Evolutionary conservation across 352 stramenopile genomes (phyloP).

Genomic region (Globisporangium camurandrum): DNA sequence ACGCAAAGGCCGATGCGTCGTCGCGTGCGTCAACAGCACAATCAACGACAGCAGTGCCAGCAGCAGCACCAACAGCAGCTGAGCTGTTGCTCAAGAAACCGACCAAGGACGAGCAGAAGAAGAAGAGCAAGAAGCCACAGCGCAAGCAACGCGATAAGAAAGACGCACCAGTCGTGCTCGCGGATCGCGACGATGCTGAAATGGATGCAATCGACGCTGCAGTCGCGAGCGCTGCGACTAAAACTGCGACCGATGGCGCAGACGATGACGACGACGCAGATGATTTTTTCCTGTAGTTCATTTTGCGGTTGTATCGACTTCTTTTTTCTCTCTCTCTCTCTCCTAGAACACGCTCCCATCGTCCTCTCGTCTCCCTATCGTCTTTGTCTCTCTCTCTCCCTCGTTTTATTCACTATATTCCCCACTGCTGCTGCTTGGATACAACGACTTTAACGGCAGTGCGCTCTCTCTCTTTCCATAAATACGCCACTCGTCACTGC

Average conservation of each 20-base stretch:
- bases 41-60: neutral
- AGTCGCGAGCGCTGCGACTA: no score
- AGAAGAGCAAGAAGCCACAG: slow-evolving; percentile 45
- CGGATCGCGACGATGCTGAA: slow-evolving; percentile 42
- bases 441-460: no score
- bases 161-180: slow-evolving; percentile 22
- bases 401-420: neutral
- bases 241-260: no score
- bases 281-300: slow-evolving; percentile 71
- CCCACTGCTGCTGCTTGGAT: no score
- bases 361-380: neutral
- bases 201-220: slow-evolving; percentile 17
- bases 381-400: neutral
- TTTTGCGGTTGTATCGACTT: no score
- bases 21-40: slow-evolving; percentile 5
- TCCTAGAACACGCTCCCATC: neutral
- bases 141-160: slow-evolving; percentile 38
- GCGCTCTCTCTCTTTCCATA: neutral
- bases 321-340: neutral
- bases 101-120: slow-evolving; percentile 62
- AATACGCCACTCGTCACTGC: neutral
- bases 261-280: slow-evolving; percentile 45
- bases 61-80: slow-evolving; percentile 15
- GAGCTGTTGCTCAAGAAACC: slow-evolving; percentile 58
- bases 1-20: slow-evolving; percentile 24